Evolutionary conservation across 2,329 filamentous ascomycete species (phyloP), one percentile per base, ranked within the genome.

Genomic region (Diaporthe helianthi): DNA sequence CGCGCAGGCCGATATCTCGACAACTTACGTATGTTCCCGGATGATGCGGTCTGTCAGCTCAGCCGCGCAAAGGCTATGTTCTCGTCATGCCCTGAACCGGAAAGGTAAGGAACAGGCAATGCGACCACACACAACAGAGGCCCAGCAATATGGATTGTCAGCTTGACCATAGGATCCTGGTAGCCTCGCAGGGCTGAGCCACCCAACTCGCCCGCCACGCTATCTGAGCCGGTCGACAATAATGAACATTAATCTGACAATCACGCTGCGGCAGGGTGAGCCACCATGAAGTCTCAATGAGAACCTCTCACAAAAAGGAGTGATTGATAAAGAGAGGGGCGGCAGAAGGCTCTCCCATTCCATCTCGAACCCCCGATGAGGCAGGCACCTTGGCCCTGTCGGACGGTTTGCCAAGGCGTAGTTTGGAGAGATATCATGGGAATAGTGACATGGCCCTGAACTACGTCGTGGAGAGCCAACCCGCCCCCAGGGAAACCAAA

Each of bases 101-200:
- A 24, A 49, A 63, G 55, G 55, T 17, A 13, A 49, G 29, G 46
- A 47, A 26, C 17, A 24, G 41, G 17, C 10, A 63, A 63, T 63
- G 58, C 58, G 44, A 63, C 58, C 58, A 61, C 15, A 36, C 29
- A 46, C 29, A 9, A 61, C 17, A 19, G 31, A 41, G 29, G 33
- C 22, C n/a, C 19, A 52, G 26, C 38, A 44, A 52, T 49, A 38
- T 67, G 65, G 26, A 36, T 58, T 58, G 41, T 47, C 41, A 51
- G 52, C 19, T 63, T 46, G 29, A 29, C 41, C 26, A 26, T n/a
- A n/a, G n/a, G n/a, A n/a, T 31, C 41, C 41, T 49, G 29, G 65
- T 60, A 67, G 68, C 64, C 68, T 67, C 66, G 68, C 68, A 69
- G 54, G 68, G 68, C 68, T 67, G 64, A 69, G 63, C 68, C 68